Percentiles rank a stretch among this genome's conserved stretches.
These are phyloP conservation scores for Citrus mangshanensis DNA, from an alignment of 345 rosid genomes.

Conservation along the genomic window DNA sequence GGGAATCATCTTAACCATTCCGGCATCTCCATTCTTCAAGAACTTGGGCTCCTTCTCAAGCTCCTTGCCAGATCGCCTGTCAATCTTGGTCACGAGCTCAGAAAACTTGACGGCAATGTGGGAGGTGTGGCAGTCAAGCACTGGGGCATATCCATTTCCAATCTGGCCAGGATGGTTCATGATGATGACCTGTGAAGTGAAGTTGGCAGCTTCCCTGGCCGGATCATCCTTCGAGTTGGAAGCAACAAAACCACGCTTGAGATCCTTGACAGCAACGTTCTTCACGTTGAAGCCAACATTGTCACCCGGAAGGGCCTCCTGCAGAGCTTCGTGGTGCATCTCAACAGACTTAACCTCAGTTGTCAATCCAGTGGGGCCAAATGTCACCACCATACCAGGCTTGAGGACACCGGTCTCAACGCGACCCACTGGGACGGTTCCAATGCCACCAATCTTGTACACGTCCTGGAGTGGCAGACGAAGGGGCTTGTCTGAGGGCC, in stretches of 20 bases:
- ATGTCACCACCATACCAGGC: constrained; percentile 30
- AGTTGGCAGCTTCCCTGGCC: constrained; percentile 38
- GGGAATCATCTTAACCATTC: constrained; percentile 53
- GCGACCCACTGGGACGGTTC: constrained; percentile 33
- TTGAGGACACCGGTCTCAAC: constrained; percentile 30
- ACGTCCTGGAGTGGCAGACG: constrained; percentile 30
- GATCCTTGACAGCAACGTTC: constrained; percentile 41
- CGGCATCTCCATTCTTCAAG: constrained; percentile 65
- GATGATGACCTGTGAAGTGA: constrained; percentile 55
- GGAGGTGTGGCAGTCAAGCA: constrained; percentile 55
- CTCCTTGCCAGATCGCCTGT: constrained; percentile 65
- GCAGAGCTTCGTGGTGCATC: constrained; percentile 37
- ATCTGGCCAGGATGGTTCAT: constrained; percentile 70
- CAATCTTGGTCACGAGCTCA: constrained; percentile 62
- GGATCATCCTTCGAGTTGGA: constrained; percentile 48
- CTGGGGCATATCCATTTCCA: constrained; percentile 56
- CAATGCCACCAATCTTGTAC: constrained; percentile 35
- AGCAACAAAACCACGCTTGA: constrained; percentile 39
- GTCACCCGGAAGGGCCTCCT: constrained; percentile 35
- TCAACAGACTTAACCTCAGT: constrained; percentile 35
- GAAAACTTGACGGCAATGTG: constrained; percentile 61
- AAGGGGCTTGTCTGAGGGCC: constrained; percentile 27
- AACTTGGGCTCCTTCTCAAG: constrained; percentile 64
- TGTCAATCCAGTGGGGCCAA: constrained; percentile 29
- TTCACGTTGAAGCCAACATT: constrained; percentile 41